Base-by-base conservation (phyloP, 1,284 basidiomycete species). In the Exsudoporus floridanus region DNA sequence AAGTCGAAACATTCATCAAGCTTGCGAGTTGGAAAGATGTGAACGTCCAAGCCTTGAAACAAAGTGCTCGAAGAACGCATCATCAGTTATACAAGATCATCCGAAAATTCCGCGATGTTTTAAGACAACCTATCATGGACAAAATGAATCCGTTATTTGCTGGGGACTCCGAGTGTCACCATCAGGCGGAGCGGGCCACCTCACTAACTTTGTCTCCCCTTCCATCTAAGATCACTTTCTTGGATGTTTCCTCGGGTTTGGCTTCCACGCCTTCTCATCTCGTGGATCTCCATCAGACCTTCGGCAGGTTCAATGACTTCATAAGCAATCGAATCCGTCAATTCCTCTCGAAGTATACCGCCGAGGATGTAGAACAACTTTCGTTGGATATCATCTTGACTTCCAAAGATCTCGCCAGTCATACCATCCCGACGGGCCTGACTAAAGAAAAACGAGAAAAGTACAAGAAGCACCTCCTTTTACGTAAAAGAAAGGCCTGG, bases 1-100 rank as follows among this genome's bases (percentile, higher is more conserved):
- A 96, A 49, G 82, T 99, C 49, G 81, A 79, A 54, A 85, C 83
- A 50, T 90, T 92, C 66, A 90, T 99, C 77, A 94, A 94, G 70
- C 79, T 99, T 36, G 97, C 97, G 0, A 97, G 94, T 65, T 99
- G 97, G 97, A 96, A 92, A 70, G 97, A 99, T 67, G 79, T 96
- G 66, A 99, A 99, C 64, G 89, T 99, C 10, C 90, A 93, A 59
- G 94, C 97, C 4, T 79, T 99, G 58, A 92, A 90, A 69, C 87
- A 91, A 57, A 98, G 94, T 63, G 95, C 96, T 0, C 84, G 90
- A 60, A 89, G 84, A 65, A 94, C 92, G 2, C 97, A 99, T 70
- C 85, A 86, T 55, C 92, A 95, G 59, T 77, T 99, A 13, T 96
- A 95, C 81, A 94, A 92, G 70, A 83, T 86, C 59, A 83, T 98